phyloP scores from a whole-genome alignment of 257 asterid genomes.

The Solanum neorickii region DNA sequence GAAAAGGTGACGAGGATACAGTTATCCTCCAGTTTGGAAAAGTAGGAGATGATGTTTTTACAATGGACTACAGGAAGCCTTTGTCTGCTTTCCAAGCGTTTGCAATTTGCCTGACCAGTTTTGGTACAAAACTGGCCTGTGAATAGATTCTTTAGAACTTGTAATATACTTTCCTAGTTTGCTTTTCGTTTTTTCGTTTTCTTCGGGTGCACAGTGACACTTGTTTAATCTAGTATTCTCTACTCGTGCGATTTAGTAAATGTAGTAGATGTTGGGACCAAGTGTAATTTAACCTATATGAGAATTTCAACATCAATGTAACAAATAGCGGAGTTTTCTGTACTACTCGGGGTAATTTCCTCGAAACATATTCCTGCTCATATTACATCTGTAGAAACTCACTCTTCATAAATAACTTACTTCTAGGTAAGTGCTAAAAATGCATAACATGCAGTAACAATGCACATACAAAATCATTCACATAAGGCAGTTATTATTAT shows the following conservation, averaged over 20 bases:
- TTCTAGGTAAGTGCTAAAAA: background rate
- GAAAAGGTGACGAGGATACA: constrained; percentile 71
- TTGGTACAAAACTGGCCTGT: constrained; percentile 89
- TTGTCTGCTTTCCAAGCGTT: constrained; percentile 91
- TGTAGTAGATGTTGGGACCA: background rate
- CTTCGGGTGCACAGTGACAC: background rate
- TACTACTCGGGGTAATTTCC: background rate
- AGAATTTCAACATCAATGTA: background rate
- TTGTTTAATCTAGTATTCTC: background rate
- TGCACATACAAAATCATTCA: background rate
- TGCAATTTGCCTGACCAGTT: constrained; percentile 85
- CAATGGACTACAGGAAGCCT: constrained; percentile 87
- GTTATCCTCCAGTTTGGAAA: constrained; percentile 89
- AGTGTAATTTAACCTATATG: background rate
- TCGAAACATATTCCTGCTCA: background rate
- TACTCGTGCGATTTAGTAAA: background rate
- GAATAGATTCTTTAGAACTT: constrained; percentile 17
- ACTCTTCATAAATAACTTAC: background rate
- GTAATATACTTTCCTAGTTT: background rate
- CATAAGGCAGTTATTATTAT: background rate
- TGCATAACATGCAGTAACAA: background rate
- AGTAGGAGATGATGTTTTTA: constrained; percentile 68
- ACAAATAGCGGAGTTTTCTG: background rate
- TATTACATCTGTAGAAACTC: background rate
- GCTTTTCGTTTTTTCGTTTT: no score